A percentile compares a stretch with the other conserved stretches of the same genome.
Conservation (phyloP, 768 basidiomycete genomes). For the Crepidotus variabilis region DNA sequence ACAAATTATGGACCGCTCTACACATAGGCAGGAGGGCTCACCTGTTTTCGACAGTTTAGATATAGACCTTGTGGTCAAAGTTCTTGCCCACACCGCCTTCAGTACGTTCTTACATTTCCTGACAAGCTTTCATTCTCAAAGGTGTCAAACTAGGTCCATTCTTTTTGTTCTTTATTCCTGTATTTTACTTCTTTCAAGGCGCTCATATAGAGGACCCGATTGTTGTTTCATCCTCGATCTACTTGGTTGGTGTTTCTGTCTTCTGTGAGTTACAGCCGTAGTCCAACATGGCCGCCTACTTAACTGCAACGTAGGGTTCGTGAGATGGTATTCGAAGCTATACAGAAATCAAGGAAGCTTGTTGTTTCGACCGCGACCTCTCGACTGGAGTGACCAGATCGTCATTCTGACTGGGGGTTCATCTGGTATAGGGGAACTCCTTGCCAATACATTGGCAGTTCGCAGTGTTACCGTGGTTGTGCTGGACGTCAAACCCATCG, state of each 20-base stretch:
- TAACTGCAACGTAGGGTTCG: conserved; percentile 43
- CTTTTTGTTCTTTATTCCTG: conserved; percentile 76
- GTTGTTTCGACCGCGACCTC: conserved; percentile 51
- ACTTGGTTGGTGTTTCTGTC: conserved; percentile 52
- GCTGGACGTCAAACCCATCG: conserved; percentile 76
- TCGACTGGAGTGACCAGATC: conserved; percentile 89
- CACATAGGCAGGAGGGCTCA: conserved; percentile 29
- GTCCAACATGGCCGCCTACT: conserved; percentile 1
- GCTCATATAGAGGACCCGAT: conserved; percentile 44
- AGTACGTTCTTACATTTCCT: conserved; percentile 44
- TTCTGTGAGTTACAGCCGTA: conserved; percentile 55
- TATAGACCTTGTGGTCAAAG: conserved; percentile 76
- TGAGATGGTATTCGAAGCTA: conserved; percentile 66
- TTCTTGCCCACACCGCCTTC: conserved; percentile 73
- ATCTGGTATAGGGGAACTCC: conserved; percentile 83
- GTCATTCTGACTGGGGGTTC: conserved; percentile 90
- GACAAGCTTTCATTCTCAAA: conserved; percentile 1
- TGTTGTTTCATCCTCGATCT: conserved; percentile 48
- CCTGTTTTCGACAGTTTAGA: conserved; percentile 70
- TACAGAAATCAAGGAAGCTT: conserved; percentile 74
- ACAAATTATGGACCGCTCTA: conserved; percentile 24
- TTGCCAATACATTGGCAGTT: conserved; percentile 84
- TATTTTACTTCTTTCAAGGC: conserved; percentile 76
- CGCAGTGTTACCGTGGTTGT: conserved; percentile 82
- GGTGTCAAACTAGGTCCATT: conserved; percentile 59